Percentiles rank a stretch among this genome's conserved stretches.
These are phyloP conservation scores for Nosema muscidifuracis DNA, from an alignment of 371 early-diverging fungal genomes.

Conservation along the genomic window DNA sequence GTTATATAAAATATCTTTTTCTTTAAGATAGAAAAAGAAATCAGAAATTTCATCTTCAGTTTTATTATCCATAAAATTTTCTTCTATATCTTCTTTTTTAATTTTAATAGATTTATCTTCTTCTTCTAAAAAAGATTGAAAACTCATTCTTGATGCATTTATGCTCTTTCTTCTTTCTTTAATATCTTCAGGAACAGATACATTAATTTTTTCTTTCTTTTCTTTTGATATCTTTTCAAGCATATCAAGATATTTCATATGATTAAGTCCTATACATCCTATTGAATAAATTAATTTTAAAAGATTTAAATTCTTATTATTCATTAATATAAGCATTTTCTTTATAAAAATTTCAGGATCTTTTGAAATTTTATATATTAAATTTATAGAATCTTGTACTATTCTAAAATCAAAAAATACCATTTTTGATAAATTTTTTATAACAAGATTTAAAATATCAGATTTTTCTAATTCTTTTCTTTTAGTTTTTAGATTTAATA, in stretches of 20 bases:
- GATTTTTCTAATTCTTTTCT: background rate
- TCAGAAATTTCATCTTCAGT: constrained; percentile 61
- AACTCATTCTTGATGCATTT: constrained; percentile 49
- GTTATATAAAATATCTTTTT: constrained; percentile 60
- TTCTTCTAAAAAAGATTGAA: constrained; percentile 44
- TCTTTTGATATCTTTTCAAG: constrained; percentile 52
- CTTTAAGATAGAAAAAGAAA: constrained; percentile 59
- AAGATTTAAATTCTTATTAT: constrained; percentile 6
- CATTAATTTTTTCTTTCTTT: constrained; percentile 23
- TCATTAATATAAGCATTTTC: constrained; percentile 27
- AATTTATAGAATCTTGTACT: constrained; percentile 28
- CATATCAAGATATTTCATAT: constrained; percentile 55
- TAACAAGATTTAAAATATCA: constrained; percentile 12
- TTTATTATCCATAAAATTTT: constrained; percentile 20
- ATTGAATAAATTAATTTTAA: constrained; percentile 51
- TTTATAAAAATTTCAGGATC: constrained; percentile 36
- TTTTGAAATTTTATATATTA: constrained; percentile 32
- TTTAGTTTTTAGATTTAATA: constrained; percentile 11
- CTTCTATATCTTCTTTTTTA: background rate
- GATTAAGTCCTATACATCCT: constrained; percentile 56
- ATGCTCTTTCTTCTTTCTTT: constrained; percentile 60
- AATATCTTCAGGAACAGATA: constrained; percentile 37
- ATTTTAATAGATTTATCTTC: constrained; percentile 20
- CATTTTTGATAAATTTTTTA: constrained; percentile 51
- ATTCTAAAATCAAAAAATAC: constrained; percentile 37